Base-by-base conservation (phyloP, 208 protist genomes). In the Leishmania lainsoni region DNA sequence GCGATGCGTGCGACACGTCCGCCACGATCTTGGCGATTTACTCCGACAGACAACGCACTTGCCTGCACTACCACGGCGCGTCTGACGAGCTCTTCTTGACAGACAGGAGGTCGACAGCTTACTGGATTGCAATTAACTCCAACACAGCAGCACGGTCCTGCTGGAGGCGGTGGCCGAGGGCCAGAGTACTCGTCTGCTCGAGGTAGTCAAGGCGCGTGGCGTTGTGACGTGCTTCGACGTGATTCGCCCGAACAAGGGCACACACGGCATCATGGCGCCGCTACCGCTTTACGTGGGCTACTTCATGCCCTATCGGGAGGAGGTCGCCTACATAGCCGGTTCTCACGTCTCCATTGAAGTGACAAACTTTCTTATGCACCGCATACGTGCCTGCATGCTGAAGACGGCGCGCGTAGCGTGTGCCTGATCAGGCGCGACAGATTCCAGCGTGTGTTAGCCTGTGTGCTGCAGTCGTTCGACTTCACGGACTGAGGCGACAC, bases 281-380 rank as follows among this genome's bases (percentile, higher is more conserved):
- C 81, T 80, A 20, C 76, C 81, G 54, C 80, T 61, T 1, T 84
- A 61, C 76, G 78, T 84, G 56, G 80, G 82, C 42, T 84, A 85
- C 78, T 78, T 87, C 74, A 78, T 82, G 73, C 84, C 65, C 45
- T 81, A 48, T 8, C 45, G 83, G 42, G 77, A 84, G 51, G 77
- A 84, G 80, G 76, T 75, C 42, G 42, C 59, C 26, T 83, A 48
- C 65, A 80, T 79, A 10, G 74, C 66, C 29, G 59, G 54, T 29
- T 65, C 70, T 8, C 39, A 51, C 26, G 80, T 76, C 54, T 70
- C 78, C 10, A 66, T 80, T 10, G 73, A 69, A 39, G 78, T 84
- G 32, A 73, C 54, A 29, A 76, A 51, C 45, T 81, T 87, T 63
- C 84, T 54, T 78, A 42, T 52, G 17, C 70, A 39, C 35, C 0